phyloP scores from a whole-genome alignment of 1,284 basidiomycete genomes.

The Cryptococcus neoformans region DNA sequence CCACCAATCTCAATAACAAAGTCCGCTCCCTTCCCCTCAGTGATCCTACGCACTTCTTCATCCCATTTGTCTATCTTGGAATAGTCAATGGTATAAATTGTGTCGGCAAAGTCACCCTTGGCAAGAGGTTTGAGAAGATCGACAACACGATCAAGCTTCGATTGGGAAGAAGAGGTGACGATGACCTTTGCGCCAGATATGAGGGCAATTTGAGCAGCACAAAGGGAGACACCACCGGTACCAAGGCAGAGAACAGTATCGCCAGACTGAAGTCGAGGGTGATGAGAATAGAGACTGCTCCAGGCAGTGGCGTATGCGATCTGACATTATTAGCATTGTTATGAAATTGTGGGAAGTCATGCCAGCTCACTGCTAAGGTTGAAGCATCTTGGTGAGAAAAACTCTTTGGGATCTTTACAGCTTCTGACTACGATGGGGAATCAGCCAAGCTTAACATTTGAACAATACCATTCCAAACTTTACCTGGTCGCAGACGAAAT shows the following conservation, averaged over 20 bases:
- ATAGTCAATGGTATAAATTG: slow-evolving; percentile 40
- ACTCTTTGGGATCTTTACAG: no score
- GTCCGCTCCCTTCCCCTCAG: slow-evolving; percentile 36
- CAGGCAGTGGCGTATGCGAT: slow-evolving; percentile 40
- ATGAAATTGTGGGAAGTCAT: no score
- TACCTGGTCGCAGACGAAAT: no score
- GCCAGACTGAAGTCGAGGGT: slow-evolving; percentile 44
- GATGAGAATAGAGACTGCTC: slow-evolving; percentile 48
- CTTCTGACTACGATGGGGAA: no score
- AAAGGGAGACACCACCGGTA: slow-evolving; percentile 52
- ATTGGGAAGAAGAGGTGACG: slow-evolving; percentile 47
- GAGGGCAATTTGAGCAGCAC: slow-evolving; percentile 48
- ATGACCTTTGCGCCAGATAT: slow-evolving; percentile 44
- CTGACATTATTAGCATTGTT: no score
- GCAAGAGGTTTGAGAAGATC: slow-evolving; percentile 29
- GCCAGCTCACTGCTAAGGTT: no score
- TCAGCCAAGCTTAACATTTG: no score
- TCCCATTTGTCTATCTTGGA: slow-evolving; percentile 46
- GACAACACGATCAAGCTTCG: slow-evolving; percentile 42
- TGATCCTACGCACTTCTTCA: slow-evolving; percentile 40
- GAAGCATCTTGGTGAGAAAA: no score
- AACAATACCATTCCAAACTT: no score
- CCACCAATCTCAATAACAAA: slow-evolving; percentile 45
- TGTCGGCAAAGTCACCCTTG: slow-evolving; percentile 13
- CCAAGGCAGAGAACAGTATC: slow-evolving; percentile 50